Evolutionary conservation across 2,329 filamentous ascomycete genomes (phyloP), one percentile per base, ranked within the genome.

Genomic region (Rutstroemia sp.): DNA sequence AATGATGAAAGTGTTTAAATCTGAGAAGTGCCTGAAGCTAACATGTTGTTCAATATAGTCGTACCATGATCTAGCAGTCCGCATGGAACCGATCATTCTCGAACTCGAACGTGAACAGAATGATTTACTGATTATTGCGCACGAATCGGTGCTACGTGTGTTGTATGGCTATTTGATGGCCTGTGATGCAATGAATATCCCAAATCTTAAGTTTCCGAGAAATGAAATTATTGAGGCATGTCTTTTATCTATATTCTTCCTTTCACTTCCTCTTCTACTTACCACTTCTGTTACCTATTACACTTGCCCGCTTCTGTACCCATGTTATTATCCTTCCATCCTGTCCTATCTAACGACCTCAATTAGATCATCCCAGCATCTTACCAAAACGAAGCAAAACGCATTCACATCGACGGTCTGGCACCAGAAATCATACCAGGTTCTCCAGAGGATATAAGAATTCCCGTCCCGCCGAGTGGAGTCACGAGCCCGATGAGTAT

Each of bases 91-190:
- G 42, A 96, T 99, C 67, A 99, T 99, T 68, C 82, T 99, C 30
- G 94, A 99, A 71, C 81, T 99, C 14, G 94, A 99, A 75, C 86
- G 94, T 45, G 94, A 99, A 74, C 90, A 96, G 66, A 95, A 95
- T 63, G 94, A 99, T 70, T 80, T 99, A n/a, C 81, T 99, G 53
- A 96, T 99, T 69, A 96, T 99, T 64, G 94, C 94, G 0, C 94
- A 99, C 71, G 94, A 99, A 72, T 95, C 90, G 52, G 94, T 99
- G n/a, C 80, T 99, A 48, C 88, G 94, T 45, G 94, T 99, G 23
- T 80, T 99, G 3, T 99, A 99, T 70, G 92, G 92, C 23, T 99
- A 99, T 72, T 79, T 99, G 41, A 99, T 99, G 94, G 94, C 95
- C 65, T 97, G 94, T 74, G 94, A 92, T 70, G 92, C 95, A 8